These are phyloP conservation scores for Coemansia sp. DNA, from an alignment of 192 early-diverging fungal genomes.

Conservation along the genomic window DNA sequence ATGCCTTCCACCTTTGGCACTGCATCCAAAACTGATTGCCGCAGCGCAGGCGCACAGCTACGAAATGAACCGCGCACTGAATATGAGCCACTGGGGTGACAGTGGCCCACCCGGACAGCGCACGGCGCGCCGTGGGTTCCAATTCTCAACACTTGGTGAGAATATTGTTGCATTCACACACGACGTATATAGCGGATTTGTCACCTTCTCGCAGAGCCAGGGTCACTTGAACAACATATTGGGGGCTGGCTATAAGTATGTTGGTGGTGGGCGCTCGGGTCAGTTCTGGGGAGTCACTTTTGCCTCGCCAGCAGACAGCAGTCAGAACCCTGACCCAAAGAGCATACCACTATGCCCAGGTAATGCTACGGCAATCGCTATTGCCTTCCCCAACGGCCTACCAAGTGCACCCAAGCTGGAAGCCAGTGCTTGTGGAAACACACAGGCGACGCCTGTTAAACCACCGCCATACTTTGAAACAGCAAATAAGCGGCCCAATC, in stretches of 20 bases:
- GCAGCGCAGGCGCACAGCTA: constrained; percentile 51
- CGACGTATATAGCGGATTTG: constrained; percentile 18
- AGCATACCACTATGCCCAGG: constrained; percentile 46
- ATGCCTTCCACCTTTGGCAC: constrained; percentile 37
- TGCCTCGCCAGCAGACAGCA: constrained; percentile 15
- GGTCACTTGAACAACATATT: constrained; percentile 42
- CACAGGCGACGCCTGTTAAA: constrained; percentile 19
- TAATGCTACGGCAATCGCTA: constrained; percentile 21
- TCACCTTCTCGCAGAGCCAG: constrained; percentile 28
- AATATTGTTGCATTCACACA: constrained; percentile 25
- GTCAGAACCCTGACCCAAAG: constrained; percentile 12
- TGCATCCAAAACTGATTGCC: constrained; percentile 31
- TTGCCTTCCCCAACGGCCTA: constrained; percentile 44
- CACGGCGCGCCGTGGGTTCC: constrained; percentile 34
- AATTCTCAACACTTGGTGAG: constrained; percentile 21
- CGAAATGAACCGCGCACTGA: constrained; percentile 40
- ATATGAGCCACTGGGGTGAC: constrained; percentile 38
- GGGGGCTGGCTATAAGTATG: constrained; percentile 9
- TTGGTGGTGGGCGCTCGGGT: constrained; percentile 46
- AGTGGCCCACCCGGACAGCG: constrained; percentile 21
- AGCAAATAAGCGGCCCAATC: neutral
- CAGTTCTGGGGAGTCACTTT: constrained; percentile 45
- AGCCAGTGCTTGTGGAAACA: constrained; percentile 22
- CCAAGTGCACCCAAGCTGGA: constrained; percentile 25
- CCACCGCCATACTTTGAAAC: constrained; percentile 32